Base-by-base conservation (phyloP, 345 rosid species). In the Bretschneidera sinensis region DNA sequence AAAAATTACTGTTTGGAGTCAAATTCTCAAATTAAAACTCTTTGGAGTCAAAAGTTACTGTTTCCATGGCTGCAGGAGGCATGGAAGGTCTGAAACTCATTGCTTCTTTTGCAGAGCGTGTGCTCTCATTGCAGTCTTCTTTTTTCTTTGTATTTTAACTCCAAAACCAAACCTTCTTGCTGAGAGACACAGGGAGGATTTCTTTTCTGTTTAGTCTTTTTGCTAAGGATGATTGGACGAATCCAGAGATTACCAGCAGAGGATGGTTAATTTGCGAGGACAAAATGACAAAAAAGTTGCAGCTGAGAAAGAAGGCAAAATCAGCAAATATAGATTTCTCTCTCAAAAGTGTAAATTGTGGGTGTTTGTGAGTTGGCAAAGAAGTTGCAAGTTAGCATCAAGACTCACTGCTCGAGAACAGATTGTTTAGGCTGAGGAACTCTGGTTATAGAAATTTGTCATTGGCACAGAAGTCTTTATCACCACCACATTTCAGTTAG, bases 21-120 rank as follows among this genome's bases (percentile, higher is more conserved):
- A 21, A 24, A 10, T 21, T 53, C 48, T 48, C 57, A 48, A 58
- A 48, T 54, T 18, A 10, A 18, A 59, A n/a, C n/a, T 6, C 17
- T 66, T 22, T 57, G 43, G 23, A 50, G 67, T 71, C 48, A 55
- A 55, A 60, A 51, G 54, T 48, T 63, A 49, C 23, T 23, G 21
- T n/a, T n/a, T 68, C 48, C 1, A 28, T 45, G 50, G 33, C 9
- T 43, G 53, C 58, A 54, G 25, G 54, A 11, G 45, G 45, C 45
- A 39, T 7, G 45, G 45, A 39, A 39, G 45, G 45, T 39, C 45
- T 39, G 45, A 39, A 39, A 28, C 33, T 28, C 33, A 28, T 3
- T n/a, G n/a, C n/a, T 39, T 5, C n/a, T 13, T 39, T 5, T 39
- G 45, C 45, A 39, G 45, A 14, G 15, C 1, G 45, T 11, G 45